Conservation (phyloP, 345 rosid genomes). For the Populus euphratica region DNA sequence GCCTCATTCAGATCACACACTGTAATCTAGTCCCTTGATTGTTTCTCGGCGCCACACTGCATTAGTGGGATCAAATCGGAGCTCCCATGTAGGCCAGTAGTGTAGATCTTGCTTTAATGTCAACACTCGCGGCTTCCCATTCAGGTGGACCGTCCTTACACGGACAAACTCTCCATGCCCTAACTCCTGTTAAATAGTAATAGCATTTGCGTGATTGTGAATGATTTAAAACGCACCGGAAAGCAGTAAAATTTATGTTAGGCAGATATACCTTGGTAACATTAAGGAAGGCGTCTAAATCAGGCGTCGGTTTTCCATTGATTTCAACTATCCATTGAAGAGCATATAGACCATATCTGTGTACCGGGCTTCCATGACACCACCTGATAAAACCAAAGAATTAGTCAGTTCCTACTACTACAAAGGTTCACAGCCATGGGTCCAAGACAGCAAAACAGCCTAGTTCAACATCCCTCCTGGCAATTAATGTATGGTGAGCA, state of each 20-base stretch:
- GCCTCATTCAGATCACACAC: not conserved
- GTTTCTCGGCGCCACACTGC: slow-evolving; percentile 66
- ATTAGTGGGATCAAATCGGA: slow-evolving; percentile 68
- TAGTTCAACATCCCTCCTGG: not conserved
- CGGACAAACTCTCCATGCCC: slow-evolving; percentile 86
- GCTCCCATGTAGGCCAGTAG: slow-evolving; percentile 95
- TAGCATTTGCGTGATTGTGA: not conserved
- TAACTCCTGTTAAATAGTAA: slow-evolving; percentile 51
- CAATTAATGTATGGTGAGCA: too few relatives aligned
- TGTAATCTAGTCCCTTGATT: slow-evolving; percentile 49
- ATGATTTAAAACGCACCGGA: not conserved
- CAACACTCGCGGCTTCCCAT: slow-evolving; percentile 84
- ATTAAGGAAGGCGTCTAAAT: slow-evolving; percentile 65
- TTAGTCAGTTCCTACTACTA: too few relatives aligned
- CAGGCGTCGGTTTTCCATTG: slow-evolving; percentile 78
- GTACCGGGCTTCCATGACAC: slow-evolving; percentile 91
- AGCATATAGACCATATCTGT: slow-evolving; percentile 78
- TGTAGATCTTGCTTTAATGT: slow-evolving; percentile 92
- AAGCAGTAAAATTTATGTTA: not conserved
- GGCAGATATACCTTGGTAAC: slow-evolving; percentile 59
- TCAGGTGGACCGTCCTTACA: slow-evolving; percentile 70
- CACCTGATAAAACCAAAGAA: slow-evolving; percentile 45
- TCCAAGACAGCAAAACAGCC: not conserved
- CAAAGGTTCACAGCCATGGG: not conserved
- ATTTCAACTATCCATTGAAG: slow-evolving; percentile 94